Base-by-base conservation (phyloP, 495 filamentous ascomycete genomes). In the Annulohypoxylon stygium region DNA sequence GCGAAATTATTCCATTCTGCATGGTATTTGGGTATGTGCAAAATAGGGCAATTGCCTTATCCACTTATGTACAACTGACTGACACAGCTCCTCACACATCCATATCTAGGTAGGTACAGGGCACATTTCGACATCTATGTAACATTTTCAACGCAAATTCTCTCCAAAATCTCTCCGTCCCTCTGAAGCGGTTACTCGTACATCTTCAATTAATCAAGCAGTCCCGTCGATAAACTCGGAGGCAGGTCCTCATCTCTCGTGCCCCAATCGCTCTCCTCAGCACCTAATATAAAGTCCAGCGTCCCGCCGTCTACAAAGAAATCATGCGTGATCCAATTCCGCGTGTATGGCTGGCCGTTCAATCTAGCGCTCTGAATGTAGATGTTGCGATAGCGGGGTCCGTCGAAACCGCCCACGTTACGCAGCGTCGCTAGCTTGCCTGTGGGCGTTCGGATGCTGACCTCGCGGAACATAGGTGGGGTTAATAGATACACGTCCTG, bases 401-500 rank as follows among this genome's bases (percentile, higher is more conserved):
- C 71, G 71, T 93, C 90, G 72, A 93, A 93, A 36, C 90, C 90
- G 10, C 81, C 69, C 5, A 72, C 70, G 18, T 87, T 86, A 7
- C 83, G 79, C 12, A 93, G 82, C 2, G 88, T 89, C 1, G 91
- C 90, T 47, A 83, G 89, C 59, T 85, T 86, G 14, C 84, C 84
- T 0, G 86, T 89, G 3, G 86, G 62, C 4, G 84, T 85, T 51
- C 85, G 87, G 34, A 93, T 82, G 63, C 85, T 88, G 12, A 93
- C 84, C 69, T 88, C 83, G 54, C 86, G 83, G 76, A 93, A 93
- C 76, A 90, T 86, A 0, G 90, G 90, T 6, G 89, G 80, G 20
- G 84, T 90, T 16, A 93, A 88, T 5, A 94, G 81, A 66, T 93
- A 93, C 0, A 93, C 90, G 64, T 93, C 84, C 78, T 93, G 91